These are phyloP conservation scores for Lactarius indigo DNA, from an alignment of 768 basidiomycete species.

Conservation along the genomic window DNA sequence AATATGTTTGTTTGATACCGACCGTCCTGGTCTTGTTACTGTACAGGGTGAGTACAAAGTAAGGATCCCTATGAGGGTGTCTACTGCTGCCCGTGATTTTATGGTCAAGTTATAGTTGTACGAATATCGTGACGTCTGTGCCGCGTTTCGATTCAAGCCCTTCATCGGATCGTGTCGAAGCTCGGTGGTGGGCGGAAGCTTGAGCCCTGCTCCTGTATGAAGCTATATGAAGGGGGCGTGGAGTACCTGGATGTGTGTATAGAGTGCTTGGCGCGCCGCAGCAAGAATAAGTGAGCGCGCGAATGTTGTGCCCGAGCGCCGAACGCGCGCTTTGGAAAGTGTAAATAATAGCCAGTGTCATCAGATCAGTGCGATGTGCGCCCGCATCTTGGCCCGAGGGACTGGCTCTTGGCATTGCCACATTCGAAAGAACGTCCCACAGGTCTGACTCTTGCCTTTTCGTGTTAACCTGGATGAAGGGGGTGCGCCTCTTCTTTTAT, in stretches of 20 bases:
- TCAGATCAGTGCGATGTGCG: background rate
- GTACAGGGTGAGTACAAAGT: slow-evolving; percentile 1
- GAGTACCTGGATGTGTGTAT: background rate
- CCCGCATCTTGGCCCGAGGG: slow-evolving; percentile 1
- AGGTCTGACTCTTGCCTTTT: background rate
- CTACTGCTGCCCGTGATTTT: slow-evolving; percentile 27
- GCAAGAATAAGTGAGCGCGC: slow-evolving; percentile 2
- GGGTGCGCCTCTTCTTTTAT: slow-evolving; percentile 1
- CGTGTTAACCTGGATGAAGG: background rate
- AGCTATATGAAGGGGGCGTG: background rate
- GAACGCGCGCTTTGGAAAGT: background rate
- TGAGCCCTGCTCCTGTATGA: slow-evolving; percentile 10
- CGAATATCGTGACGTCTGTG: slow-evolving; percentile 18
- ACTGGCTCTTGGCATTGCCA: background rate
- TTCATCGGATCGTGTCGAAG: slow-evolving; percentile 21
- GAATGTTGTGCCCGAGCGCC: slow-evolving; percentile 3
- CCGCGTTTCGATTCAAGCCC: slow-evolving; percentile 25
- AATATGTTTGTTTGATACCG: background rate
- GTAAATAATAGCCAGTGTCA: background rate
- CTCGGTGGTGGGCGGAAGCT: slow-evolving; percentile 11
- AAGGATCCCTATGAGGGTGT: slow-evolving; percentile 20
- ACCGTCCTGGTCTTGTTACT: background rate
- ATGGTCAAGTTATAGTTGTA: slow-evolving; percentile 9
- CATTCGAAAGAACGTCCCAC: background rate
- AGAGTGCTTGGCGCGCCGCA: slow-evolving; percentile 8